Percentiles rank a stretch among this genome's conserved stretches.
Conservation (phyloP, 768 basidiomycete genomes). For the Plicaturopsis crispa region DNA sequence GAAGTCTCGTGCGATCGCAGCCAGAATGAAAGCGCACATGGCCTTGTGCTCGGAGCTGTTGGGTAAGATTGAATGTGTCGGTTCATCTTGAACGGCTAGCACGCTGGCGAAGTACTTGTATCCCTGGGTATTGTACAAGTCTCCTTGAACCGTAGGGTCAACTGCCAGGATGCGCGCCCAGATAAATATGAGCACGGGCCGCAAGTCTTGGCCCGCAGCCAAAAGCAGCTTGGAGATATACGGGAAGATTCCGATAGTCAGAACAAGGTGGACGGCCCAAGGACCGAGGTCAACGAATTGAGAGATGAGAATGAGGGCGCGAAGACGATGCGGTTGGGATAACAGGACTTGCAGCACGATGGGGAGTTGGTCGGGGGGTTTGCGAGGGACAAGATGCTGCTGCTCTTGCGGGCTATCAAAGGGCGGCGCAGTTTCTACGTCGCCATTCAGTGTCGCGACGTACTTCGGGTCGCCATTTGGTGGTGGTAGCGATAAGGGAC, state of each 20-base stretch:
- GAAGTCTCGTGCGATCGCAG: slow-evolving; percentile 85
- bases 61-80: slow-evolving; percentile 52
- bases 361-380: slow-evolving; percentile 94
- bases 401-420: slow-evolving; percentile 22
- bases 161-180: slow-evolving; percentile 98
- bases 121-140: slow-evolving; percentile 73
- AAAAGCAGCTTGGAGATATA: slow-evolving; percentile 96
- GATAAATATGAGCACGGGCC: slow-evolving; percentile 96
- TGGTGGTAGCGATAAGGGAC: slow-evolving; percentile 64
- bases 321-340: slow-evolving; percentile 91
- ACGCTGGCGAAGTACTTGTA: slow-evolving; percentile 85
- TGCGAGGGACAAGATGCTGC: slow-evolving; percentile 68
- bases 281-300: slow-evolving; percentile 98
- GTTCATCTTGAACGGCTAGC: slow-evolving; percentile 60
- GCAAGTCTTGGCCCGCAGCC: slow-evolving; percentile 90
- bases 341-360: slow-evolving; percentile 96
- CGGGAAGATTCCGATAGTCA: slow-evolving; percentile 97
- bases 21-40: slow-evolving; percentile 96
- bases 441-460: slow-evolving; percentile 2
- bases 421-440: slow-evolving; percentile 11
- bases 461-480: slow-evolving; percentile 27
- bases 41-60: slow-evolving; percentile 94
- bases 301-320: slow-evolving; percentile 91
- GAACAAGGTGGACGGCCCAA: slow-evolving; percentile 95
- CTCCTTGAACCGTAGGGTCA: slow-evolving; percentile 87